A percentile compares a stretch with the other conserved stretches of the same genome.
Conservation (phyloP, 331 rosid species). For the Acacia pycnantha region DNA sequence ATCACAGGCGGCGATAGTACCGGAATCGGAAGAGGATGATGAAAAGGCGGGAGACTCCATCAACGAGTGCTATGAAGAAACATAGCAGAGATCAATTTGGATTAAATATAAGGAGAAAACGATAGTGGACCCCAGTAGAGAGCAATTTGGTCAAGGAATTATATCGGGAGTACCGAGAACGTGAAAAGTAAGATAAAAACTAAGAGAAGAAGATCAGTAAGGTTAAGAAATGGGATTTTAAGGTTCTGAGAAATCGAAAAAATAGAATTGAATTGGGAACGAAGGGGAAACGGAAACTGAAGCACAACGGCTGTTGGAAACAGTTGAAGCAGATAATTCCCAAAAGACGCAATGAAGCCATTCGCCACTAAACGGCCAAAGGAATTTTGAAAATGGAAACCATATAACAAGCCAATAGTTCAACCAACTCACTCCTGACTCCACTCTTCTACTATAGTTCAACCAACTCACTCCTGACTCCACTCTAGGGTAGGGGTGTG, state of each 20-base stretch:
- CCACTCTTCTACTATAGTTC: too few relatives aligned
- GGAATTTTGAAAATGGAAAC: too few relatives aligned
- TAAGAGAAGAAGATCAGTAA: conserved; percentile 43
- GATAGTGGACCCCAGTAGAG: neutral
- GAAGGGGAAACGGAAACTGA: conserved; percentile 19
- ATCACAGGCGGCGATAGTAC: conserved; percentile 51
- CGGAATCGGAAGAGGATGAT: conserved; percentile 63
- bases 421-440: too few relatives aligned
- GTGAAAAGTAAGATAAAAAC: conserved; percentile 17
- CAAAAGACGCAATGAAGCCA: too few relatives aligned
- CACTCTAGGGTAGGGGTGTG: too few relatives aligned
- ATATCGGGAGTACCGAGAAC: neutral
- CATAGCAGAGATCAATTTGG: conserved; percentile 28
- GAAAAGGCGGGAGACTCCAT: conserved; percentile 61
- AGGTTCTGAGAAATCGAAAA: conserved; percentile 10
- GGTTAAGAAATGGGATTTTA: neutral
- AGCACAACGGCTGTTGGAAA: conserved; percentile 31
- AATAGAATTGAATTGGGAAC: neutral
- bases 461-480: too few relatives aligned
- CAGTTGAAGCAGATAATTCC: neutral
- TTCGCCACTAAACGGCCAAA: too few relatives aligned
- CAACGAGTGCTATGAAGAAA: conserved; percentile 38
- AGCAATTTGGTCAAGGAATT: conserved; percentile 8
- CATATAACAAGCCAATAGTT: neutral
- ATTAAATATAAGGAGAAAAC: neutral